Percentiles rank a stretch among this genome's conserved stretches.
phyloP scores from a whole-genome alignment of 805 yeast genomes.

The Hanseniaspora nectarophila region DNA sequence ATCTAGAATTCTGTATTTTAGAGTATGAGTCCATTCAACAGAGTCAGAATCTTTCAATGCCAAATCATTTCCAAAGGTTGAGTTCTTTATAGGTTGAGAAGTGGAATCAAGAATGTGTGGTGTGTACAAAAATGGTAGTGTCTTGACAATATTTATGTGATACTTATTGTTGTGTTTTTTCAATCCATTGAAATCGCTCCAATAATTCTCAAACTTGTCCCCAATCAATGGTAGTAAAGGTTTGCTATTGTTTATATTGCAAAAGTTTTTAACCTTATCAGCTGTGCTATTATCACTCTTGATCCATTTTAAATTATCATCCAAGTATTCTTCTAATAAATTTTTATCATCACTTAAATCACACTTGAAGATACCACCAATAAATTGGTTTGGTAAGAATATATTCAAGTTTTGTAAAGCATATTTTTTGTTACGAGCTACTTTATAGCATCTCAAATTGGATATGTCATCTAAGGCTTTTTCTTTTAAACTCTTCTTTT shows the following conservation, averaged over 20 bases:
- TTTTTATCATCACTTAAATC: conserved; percentile 26
- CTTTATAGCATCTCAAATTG: conserved; percentile 38
- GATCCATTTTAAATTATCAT: conserved; percentile 14
- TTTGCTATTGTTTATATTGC: conserved; percentile 29
- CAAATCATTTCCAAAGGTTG: conserved; percentile 1
- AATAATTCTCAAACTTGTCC: conserved; percentile 39
- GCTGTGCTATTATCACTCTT: conserved; percentile 11
- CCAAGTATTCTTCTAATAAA: conserved; percentile 19
- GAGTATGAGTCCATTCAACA: conserved; percentile 18
- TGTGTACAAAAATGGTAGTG: conserved; percentile 49
- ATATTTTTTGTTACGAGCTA: conserved; percentile 48
- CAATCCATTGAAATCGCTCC: conserved; percentile 31
- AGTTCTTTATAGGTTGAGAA: conserved; percentile 7
- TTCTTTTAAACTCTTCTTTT: conserved; percentile 14
- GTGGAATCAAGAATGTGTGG: conserved; percentile 31
- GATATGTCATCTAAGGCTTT: conserved; percentile 17
- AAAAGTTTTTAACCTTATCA: conserved; percentile 23
- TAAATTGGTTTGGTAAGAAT: conserved; percentile 45
- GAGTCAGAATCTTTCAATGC: conserved; percentile 4
- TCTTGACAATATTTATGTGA: conserved; percentile 29
- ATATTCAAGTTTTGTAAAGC: conserved; percentile 35
- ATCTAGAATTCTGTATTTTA: conserved; percentile 16
- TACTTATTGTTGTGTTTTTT: conserved; percentile 16
- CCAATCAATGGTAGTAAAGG: conserved; percentile 52
- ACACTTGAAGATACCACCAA: conserved; percentile 55